phyloP scores from a whole-genome alignment of 129 eudicot species.

The Centella asiatica region DNA sequence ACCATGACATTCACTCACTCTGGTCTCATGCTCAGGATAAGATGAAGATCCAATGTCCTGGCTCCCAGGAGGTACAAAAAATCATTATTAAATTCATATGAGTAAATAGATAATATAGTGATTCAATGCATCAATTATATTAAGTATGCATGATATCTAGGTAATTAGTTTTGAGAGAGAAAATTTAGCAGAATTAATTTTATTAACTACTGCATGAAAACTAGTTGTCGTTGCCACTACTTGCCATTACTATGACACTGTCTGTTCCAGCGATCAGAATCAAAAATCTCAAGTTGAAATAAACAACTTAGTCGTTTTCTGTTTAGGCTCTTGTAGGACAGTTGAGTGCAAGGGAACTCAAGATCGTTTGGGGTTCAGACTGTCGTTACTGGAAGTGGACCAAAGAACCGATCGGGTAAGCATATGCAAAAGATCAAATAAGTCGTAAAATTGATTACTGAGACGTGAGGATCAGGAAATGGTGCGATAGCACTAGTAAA shows the following conservation, averaged over 20 bases:
- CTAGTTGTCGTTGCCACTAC: neutral
- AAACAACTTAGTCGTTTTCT: neutral
- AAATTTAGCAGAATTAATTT: no score
- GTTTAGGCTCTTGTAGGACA: neutral
- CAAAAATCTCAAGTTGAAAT: no score
- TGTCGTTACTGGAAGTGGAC: slow-evolving; percentile 3
- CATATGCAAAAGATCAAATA: neutral
- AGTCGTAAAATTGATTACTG: neutral
- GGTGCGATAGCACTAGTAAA: neutral
- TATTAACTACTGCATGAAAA: no score
- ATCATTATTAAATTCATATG: neutral
- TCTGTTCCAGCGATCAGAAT: no score
- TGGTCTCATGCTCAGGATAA: neutral
- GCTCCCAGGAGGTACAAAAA: neutral
- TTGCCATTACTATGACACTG: no score
- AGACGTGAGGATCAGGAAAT: no score
- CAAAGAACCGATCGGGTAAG: neutral
- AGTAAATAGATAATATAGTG: neutral
- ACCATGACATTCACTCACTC: neutral
- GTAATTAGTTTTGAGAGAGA: no score
- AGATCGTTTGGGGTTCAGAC: slow-evolving; percentile 2
- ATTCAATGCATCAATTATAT: neutral
- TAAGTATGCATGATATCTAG: no score
- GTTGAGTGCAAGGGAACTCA: neutral
- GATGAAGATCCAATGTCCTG: neutral